phyloP scores from a whole-genome alignment of 2,329 filamentous ascomycete species.

The Karstenula rhodostoma region DNA sequence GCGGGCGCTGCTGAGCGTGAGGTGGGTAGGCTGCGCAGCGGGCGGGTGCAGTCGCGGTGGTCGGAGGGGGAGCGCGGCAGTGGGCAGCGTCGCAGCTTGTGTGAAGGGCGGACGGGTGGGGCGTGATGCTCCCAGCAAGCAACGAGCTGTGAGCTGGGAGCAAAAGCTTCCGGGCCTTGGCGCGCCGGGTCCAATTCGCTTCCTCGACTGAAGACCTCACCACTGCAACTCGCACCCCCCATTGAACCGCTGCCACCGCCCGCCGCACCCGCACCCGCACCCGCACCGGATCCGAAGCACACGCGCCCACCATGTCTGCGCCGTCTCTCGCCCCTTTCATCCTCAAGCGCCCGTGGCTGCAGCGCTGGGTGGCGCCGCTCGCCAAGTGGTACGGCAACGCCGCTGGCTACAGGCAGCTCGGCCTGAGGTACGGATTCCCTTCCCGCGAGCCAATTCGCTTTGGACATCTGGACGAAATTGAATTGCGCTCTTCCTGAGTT shows the following conservation, averaged over 20 bases:
- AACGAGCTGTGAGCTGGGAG: constrained; percentile 10
- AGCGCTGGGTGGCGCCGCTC: constrained; percentile 78
- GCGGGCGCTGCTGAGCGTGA: constrained; percentile 7
- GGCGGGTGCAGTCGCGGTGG: background rate
- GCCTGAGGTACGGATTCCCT: constrained; percentile 73
- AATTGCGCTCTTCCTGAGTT: constrained; percentile 11
- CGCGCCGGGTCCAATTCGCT: constrained; percentile 25
- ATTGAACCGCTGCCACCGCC: constrained; percentile 38
- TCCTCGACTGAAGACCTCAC: constrained; percentile 23
- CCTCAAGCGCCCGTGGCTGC: constrained; percentile 85
- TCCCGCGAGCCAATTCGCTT: constrained; percentile 10
- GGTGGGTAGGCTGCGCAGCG: background rate
- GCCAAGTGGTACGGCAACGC: constrained; percentile 89
- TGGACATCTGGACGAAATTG: background rate
- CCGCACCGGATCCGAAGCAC: constrained; percentile 25
- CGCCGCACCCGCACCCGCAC: constrained; percentile 31
- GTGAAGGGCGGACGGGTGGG: constrained; percentile 18
- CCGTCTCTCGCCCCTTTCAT: constrained; percentile 79
- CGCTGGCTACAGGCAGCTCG: constrained; percentile 91
- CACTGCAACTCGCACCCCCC: constrained; percentile 27
- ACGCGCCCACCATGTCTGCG: constrained; percentile 67
- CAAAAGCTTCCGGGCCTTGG: constrained; percentile 26
- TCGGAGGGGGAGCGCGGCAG: constrained; percentile 7
- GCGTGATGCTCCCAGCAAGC: constrained; percentile 17
- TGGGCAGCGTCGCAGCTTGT: constrained; percentile 7